Conservation (phyloP, 1,284 basidiomycete genomes). For the Tilletiopsis washingtonensis region DNA sequence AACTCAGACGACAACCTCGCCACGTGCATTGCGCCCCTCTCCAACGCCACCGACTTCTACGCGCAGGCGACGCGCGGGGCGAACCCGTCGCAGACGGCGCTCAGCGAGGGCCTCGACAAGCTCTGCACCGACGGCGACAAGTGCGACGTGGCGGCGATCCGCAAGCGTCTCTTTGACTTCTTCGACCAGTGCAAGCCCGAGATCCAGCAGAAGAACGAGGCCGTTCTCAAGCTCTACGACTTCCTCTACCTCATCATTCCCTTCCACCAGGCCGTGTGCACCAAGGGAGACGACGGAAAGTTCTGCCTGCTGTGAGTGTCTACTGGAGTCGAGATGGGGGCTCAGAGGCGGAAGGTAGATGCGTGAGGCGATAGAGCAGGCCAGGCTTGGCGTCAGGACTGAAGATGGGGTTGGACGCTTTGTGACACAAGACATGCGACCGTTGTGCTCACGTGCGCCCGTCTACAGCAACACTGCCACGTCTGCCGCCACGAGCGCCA, state of each 20-base stretch:
- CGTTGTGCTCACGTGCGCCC: too few species aligned
- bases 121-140: conserved; percentile 19
- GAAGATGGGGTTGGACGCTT: too few species aligned
- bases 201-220: conserved; percentile 17
- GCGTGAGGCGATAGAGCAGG: too few species aligned
- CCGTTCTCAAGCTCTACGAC: conserved; percentile 30
- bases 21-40: conserved; percentile 28
- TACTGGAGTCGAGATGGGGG: too few species aligned
- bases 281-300: conserved; percentile 20
- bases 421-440: too few species aligned
- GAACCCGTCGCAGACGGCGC: not conserved
- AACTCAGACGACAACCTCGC: conserved; percentile 24
- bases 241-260: conserved; percentile 39
- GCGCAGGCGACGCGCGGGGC: conserved; percentile 17
- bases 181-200: conserved; percentile 28
- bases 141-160: conserved; percentile 26
- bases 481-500: conserved; percentile 1
- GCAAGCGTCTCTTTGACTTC: conserved; percentile 22
- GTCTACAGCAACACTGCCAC: conserved; percentile 3
- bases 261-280: conserved; percentile 33
- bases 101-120: conserved; percentile 12
- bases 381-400: too few species aligned
- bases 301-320: conserved; percentile 22
- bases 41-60: conserved; percentile 25
- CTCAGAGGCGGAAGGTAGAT: too few species aligned